phyloP scores from a whole-genome alignment of 2,329 filamentous ascomycete genomes.

The Fusarium euwallaceae region DNA sequence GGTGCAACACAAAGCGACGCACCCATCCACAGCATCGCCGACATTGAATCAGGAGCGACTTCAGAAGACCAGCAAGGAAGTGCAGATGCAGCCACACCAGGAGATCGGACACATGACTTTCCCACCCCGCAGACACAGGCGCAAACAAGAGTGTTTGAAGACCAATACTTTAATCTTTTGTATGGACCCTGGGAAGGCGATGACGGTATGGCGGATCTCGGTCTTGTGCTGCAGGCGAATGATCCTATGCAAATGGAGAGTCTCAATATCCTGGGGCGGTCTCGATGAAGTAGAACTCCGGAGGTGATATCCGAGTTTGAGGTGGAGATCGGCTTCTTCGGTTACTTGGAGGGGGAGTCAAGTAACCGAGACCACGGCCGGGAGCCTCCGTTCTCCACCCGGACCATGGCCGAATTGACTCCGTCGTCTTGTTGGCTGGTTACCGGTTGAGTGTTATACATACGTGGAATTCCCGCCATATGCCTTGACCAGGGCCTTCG shows the following conservation, averaged over 20 bases:
- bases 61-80: slow-evolving; percentile 1
- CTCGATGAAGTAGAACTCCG: slow-evolving; percentile 26
- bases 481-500: not conserved
- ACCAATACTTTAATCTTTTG: slow-evolving; percentile 53
- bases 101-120: slow-evolving; percentile 17
- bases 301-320: not conserved
- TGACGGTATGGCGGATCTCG: slow-evolving; percentile 51
- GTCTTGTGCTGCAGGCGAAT: slow-evolving; percentile 51
- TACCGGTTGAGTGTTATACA: not conserved
- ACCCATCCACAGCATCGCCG: not conserved
- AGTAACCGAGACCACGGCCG: slow-evolving; percentile 18
- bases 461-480: not conserved
- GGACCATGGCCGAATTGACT: not conserved
- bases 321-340: slow-evolving; percentile 21
- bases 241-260: slow-evolving; percentile 49
- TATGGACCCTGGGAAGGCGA: slow-evolving; percentile 54
- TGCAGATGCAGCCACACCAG: not conserved
- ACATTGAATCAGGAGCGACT: not conserved
- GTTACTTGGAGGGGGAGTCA: slow-evolving; percentile 7
- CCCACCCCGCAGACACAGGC: slow-evolving; percentile 29
- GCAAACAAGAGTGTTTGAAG: slow-evolving; percentile 48
- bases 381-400: slow-evolving; percentile 14
- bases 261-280: slow-evolving; percentile 48
- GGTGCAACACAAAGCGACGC: slow-evolving; percentile 33
- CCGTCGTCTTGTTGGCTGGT: not conserved